Percentiles rank a stretch among this genome's conserved stretches.
phyloP scores from a whole-genome alignment of 345 rosid genomes.

The Sonneratia caseolaris region DNA sequence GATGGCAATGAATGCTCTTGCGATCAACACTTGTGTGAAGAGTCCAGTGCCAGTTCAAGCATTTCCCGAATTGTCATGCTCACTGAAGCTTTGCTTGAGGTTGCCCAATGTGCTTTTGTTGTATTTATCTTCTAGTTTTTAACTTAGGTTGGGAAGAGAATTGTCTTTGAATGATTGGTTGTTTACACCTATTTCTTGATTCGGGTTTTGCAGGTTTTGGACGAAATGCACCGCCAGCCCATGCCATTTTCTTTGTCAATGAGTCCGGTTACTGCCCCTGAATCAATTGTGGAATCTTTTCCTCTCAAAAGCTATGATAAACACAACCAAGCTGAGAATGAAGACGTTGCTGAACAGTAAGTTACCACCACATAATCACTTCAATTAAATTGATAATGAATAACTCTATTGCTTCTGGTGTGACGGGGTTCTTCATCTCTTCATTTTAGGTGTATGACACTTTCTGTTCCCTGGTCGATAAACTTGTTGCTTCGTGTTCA shows the following conservation, averaged over 20 bases:
- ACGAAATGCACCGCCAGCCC: conserved; percentile 64
- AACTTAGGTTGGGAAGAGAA: not conserved
- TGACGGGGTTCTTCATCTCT: not conserved
- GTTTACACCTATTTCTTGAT: not conserved
- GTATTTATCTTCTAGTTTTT: conserved; percentile 1
- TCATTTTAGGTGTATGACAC: not conserved
- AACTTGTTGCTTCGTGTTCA: not conserved
- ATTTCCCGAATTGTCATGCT: conserved; percentile 72
- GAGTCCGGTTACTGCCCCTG: conserved; percentile 50
- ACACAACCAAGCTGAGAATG: conserved; percentile 14
- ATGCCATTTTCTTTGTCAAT: conserved; percentile 38
- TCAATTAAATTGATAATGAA: not conserved
- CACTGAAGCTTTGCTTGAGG: conserved; percentile 82
- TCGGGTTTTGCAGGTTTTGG: conserved; percentile 42
- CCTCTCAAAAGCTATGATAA: conserved; percentile 52
- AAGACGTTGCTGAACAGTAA: conserved; percentile 46
- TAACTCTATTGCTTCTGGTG: not conserved
- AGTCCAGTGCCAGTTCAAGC: conserved; percentile 44
- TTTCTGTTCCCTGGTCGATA: not conserved
- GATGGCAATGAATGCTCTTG: conserved; percentile 52
- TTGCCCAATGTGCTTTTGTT: conserved; percentile 12
- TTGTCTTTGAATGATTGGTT: not conserved
- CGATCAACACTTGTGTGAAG: conserved; percentile 31
- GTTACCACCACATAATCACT: conserved; percentile 10
- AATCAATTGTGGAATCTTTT: conserved; percentile 58